A percentile compares a stretch with the other conserved stretches of the same genome.
Conservation (phyloP, 108 stramenopile species). For the Mediolabrus comicus region DNA sequence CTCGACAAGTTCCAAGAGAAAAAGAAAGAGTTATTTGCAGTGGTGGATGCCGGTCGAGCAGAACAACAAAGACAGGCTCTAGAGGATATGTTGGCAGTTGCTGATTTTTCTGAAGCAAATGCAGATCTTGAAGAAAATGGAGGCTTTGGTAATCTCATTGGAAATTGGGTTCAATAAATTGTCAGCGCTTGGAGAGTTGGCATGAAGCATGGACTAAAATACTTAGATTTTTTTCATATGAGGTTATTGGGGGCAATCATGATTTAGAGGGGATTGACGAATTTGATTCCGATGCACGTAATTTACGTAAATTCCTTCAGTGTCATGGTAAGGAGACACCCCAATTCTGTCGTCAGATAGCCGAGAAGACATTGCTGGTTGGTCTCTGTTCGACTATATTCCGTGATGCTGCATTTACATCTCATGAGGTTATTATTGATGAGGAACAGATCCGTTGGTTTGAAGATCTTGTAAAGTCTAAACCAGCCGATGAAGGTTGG, state of each 20-base stretch:
- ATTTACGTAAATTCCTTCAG: slow-evolving; percentile 67
- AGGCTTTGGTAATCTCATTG: no score
- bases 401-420: slow-evolving; percentile 83
- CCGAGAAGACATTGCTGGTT: slow-evolving; percentile 87
- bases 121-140: no score
- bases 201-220: no score
- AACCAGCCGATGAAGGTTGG: slow-evolving; percentile 89
- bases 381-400: slow-evolving; percentile 83
- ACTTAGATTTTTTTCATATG: no score
- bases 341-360: slow-evolving; percentile 79
- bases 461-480: slow-evolving; percentile 56
- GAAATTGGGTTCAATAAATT: no score
- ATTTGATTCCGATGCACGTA: slow-evolving; percentile 85
- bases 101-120: no score
- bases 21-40: no score
- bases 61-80: no score
- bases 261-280: slow-evolving; percentile 95
- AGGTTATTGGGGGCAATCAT: slow-evolving; percentile 63
- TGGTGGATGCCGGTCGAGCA: no score
- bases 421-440: slow-evolving; percentile 92
- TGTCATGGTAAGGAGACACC: slow-evolving; percentile 73
- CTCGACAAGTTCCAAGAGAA: no score
- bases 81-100: no score
- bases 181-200: no score
- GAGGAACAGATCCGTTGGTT: slow-evolving; percentile 90